These are phyloP conservation scores for Torulaspora indica DNA, from an alignment of 805 yeast species.

Conservation along the genomic window DNA sequence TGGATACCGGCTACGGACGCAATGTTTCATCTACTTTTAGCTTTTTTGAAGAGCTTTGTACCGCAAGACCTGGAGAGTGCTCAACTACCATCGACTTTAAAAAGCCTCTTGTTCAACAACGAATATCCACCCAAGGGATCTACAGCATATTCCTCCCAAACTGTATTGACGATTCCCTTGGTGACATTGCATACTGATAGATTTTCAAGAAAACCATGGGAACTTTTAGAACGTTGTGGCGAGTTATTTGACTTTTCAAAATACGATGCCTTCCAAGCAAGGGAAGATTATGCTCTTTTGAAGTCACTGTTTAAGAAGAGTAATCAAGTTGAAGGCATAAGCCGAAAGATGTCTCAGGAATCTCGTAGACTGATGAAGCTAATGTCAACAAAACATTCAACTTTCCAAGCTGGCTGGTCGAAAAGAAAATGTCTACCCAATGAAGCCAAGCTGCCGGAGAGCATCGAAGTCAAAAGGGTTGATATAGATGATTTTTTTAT, in stretches of 20 bases:
- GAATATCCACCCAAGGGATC: constrained; percentile 68
- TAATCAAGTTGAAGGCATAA: constrained; percentile 48
- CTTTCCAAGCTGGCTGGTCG: constrained; percentile 43
- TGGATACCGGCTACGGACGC: constrained; percentile 87
- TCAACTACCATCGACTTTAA: constrained; percentile 59
- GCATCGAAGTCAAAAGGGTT: constrained; percentile 48
- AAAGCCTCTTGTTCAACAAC: constrained; percentile 56
- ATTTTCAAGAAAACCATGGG: constrained; percentile 48
- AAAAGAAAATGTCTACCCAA: constrained; percentile 27
- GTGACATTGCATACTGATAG: constrained; percentile 50
- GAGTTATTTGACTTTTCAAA: constrained; percentile 63
- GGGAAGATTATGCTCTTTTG: constrained; percentile 72
- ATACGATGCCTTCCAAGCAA: constrained; percentile 61
- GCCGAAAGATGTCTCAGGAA: constrained; percentile 66
- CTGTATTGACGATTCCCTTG: constrained; percentile 54
- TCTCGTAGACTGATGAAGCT: constrained; percentile 52
- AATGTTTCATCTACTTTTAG: constrained; percentile 68
- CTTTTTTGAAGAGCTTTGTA: constrained; percentile 75
- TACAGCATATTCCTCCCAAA: constrained; percentile 37
- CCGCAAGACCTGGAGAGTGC: constrained; percentile 54
- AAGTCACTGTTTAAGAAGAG: constrained; percentile 63
- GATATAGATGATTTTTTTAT: constrained; percentile 82
- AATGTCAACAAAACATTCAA: constrained; percentile 39
- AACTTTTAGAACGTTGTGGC: constrained; percentile 54
- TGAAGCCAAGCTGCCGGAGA: constrained; percentile 25